Base-by-base conservation (phyloP, 805 yeast genomes). In the Ogataea nakhonphanomensis region DNA sequence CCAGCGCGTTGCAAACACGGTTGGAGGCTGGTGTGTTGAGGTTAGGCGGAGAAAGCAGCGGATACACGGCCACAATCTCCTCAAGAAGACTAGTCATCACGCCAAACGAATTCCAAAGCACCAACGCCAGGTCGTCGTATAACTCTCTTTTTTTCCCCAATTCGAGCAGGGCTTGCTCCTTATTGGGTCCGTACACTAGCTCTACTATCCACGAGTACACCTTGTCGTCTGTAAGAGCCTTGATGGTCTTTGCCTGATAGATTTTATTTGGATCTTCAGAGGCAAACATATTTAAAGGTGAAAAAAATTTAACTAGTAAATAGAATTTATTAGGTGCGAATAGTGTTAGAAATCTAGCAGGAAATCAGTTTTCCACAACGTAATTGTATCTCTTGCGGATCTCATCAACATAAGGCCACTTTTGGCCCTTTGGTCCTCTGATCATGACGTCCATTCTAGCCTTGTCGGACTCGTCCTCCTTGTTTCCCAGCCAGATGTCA, bases 61-160 rank as follows among this genome's bases (percentile, higher is more conserved):
- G 96, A 61, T 91, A 91, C 5, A 91, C 96, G 3, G 86, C 74
- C 27, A 89, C 81, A 39, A 91, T 89, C 59, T 91, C 99, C 59
- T 87, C 95, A 44, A 91, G 64, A 27, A 91, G 67, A 14, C 89
- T 83, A 2, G 98, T 82, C 95, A 93, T 89, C 9, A 91, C 97
- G 23, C 98, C 99, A 64, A 84, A 90, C 4, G 96, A 86, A 54
- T 91, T 82, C 99, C 99, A 91, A 43, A 91, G 67, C 5, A 91
- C 95, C 28, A 89, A 63, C 0, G 98, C 98, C 43, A 91, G 71
- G 59, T 91, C 98, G 43, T 89, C 97, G 58, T 86, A 91, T 57
- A 88, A 89, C 58, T 91, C 99, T 47, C 99, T 73, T 57, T 90
- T 90, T 59, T 93, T 87, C 8, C 98, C 97, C 32, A 91, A 70